phyloP scores from a whole-genome alignment of 2,329 filamentous ascomycete species.

The Pyrenophora seminiperda region DNA sequence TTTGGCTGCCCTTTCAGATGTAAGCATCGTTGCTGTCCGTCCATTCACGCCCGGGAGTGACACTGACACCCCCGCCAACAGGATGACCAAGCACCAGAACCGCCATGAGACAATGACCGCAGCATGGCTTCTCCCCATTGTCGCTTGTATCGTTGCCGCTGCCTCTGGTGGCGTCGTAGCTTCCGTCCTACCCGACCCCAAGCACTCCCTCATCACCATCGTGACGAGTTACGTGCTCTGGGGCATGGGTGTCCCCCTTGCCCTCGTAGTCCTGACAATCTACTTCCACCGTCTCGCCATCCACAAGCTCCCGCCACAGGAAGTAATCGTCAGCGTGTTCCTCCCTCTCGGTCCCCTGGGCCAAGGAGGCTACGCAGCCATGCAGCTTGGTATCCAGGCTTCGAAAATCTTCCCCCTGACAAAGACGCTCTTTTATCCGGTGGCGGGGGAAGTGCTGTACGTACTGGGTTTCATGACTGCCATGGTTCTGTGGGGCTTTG shows the following conservation, averaged over 20 bases:
- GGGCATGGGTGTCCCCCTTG: slow-evolving; percentile 66
- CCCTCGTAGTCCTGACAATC: slow-evolving; percentile 65
- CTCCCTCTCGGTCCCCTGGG: slow-evolving; percentile 70
- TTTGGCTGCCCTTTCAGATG: slow-evolving; percentile 39
- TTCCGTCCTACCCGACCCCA: slow-evolving; percentile 58
- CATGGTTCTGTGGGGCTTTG: slow-evolving; percentile 62
- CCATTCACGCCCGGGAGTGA: not conserved
- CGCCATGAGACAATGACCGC: slow-evolving; percentile 61
- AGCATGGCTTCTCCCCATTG: slow-evolving; percentile 68
- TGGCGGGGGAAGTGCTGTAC: slow-evolving; percentile 62
- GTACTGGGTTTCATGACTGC: slow-evolving; percentile 59
- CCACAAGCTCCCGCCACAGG: slow-evolving; percentile 67
- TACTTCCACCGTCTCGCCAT: slow-evolving; percentile 73
- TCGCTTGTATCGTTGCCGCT: slow-evolving; percentile 67
- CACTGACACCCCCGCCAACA: not conserved
- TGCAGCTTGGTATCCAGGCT: slow-evolving; percentile 55
- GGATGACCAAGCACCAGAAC: slow-evolving; percentile 37
- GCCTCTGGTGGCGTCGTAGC: slow-evolving; percentile 68
- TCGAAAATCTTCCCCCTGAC: slow-evolving; percentile 49
- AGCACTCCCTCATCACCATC: slow-evolving; percentile 65
- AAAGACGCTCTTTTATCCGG: slow-evolving; percentile 41
- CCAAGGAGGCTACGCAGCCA: slow-evolving; percentile 66
- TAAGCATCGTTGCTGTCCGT: slow-evolving; percentile 1
- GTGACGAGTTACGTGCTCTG: slow-evolving; percentile 69
- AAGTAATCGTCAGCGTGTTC: slow-evolving; percentile 70